Percentiles rank a stretch among this genome's conserved stretches.
Conservation (phyloP, 345 rosid genomes). For the Eutrema japonicum region DNA sequence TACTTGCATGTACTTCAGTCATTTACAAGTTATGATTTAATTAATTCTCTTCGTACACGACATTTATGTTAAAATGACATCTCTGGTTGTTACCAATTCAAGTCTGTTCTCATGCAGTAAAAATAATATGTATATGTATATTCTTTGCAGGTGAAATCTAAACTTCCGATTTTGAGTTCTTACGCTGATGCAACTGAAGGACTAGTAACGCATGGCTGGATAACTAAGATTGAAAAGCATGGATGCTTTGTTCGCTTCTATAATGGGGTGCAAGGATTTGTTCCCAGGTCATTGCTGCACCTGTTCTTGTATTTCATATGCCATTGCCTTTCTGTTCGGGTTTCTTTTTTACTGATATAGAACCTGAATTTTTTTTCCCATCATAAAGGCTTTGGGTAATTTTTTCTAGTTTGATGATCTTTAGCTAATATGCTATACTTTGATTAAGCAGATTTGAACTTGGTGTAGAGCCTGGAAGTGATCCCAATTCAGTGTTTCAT, state of each 20-base stretch:
- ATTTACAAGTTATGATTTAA: neutral
- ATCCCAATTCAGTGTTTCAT: conserved; percentile 71
- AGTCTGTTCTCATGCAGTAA: conserved; percentile 28
- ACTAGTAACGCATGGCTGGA: conserved; percentile 92
- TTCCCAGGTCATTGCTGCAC: conserved; percentile 63
- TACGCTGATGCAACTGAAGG: conserved; percentile 88
- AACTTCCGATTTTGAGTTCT: conserved; percentile 78
- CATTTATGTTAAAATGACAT: conserved; percentile 3
- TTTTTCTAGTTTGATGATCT: conserved; percentile 29
- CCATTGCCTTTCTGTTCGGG: conserved; percentile 24
- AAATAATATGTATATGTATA: conserved; percentile 14
- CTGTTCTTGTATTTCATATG: conserved; percentile 17
- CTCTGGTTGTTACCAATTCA: conserved; percentile 24
- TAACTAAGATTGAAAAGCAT: conserved; percentile 88
- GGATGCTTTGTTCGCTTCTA: conserved; percentile 96
- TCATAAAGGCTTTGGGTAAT: conserved; percentile 15
- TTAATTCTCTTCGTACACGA: neutral
- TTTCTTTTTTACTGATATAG: conserved; percentile 8
- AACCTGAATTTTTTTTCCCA: neutral
- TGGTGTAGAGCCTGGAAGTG: conserved; percentile 77
- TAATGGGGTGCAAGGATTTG: conserved; percentile 98
- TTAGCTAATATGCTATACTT: conserved; percentile 30
- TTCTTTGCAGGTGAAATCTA: conserved; percentile 83
- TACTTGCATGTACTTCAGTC: conserved; percentile 12
- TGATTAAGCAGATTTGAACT: conserved; percentile 74